Conservation (phyloP, 1,284 basidiomycete species). For the Ceratobasidium sp. region DNA sequence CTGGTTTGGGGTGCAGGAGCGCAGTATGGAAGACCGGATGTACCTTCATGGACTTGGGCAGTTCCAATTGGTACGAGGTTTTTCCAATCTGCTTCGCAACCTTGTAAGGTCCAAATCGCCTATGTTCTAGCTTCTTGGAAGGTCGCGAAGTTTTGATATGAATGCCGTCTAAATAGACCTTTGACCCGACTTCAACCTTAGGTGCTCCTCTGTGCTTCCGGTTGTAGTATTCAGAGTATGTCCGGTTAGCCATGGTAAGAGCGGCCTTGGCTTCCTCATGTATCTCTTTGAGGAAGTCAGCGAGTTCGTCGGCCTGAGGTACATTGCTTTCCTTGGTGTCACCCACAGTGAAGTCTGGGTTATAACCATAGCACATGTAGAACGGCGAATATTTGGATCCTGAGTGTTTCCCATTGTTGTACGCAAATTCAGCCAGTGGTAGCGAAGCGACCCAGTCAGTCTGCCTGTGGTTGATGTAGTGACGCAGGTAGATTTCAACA, state of each 20-base stretch:
- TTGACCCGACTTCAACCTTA: conserved; percentile 49
- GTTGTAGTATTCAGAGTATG: conserved; percentile 3
- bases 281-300: neutral
- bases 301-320: conserved; percentile 12
- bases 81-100: conserved; percentile 47
- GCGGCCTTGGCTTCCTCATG: conserved; percentile 15
- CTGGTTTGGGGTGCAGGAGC: conserved; percentile 47
- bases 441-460: conserved; percentile 48
- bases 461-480: conserved; percentile 35
- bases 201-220: neutral
- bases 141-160: conserved; percentile 52
- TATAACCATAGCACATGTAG: conserved; percentile 18
- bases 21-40: conserved; percentile 56
- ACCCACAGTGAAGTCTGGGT: conserved; percentile 13
- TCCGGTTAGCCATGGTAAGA: conserved; percentile 5
- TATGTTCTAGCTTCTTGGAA: conserved; percentile 53
- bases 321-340: conserved; percentile 15
- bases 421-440: conserved; percentile 51
- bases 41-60: conserved; percentile 51
- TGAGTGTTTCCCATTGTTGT: conserved; percentile 27
- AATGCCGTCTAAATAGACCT: conserved; percentile 50
- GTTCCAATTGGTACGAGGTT: conserved; percentile 48
- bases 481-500: conserved; percentile 25
- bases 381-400: conserved; percentile 11
- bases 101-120: conserved; percentile 50